Evolutionary conservation across 108 stramenopile genomes (phyloP).

Genomic region (Nitzschia palea): DNA sequence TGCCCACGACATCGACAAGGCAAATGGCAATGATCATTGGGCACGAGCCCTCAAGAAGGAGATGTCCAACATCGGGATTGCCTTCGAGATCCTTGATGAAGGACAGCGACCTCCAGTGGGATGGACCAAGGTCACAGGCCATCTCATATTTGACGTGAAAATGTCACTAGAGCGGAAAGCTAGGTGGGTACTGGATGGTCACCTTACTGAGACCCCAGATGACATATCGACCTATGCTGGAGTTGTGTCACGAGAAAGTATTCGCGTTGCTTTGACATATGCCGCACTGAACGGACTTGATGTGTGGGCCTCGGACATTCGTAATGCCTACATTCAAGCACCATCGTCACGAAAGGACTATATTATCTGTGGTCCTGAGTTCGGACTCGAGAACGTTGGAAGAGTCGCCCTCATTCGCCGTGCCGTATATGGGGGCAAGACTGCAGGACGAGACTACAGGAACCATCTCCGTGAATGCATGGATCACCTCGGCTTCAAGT

Average conservation of each 20-base stretch:
- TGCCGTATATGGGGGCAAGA: conserved; percentile 55
- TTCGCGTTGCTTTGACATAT: conserved; percentile 42
- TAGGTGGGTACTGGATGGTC: conserved; percentile 42
- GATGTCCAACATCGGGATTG: conserved; percentile 40
- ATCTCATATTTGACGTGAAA: conserved; percentile 52
- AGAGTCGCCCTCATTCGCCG: conserved; percentile 34
- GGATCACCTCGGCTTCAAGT: conserved; percentile 37
- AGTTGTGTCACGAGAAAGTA: conserved; percentile 49
- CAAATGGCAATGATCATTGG: conserved; percentile 49
- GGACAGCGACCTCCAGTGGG: conserved; percentile 24
- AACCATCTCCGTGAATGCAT: conserved; percentile 40
- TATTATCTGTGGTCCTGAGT: conserved; percentile 40
- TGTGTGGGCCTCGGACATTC: conserved; percentile 32
- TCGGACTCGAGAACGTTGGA: conserved; percentile 45
- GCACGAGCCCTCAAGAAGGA: conserved; percentile 41
- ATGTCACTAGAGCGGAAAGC: conserved; percentile 42
- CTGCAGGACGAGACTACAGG: conserved; percentile 44
- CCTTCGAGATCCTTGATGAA: conserved; percentile 38
- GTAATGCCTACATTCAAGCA: conserved; percentile 33
- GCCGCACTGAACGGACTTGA: conserved; percentile 49
- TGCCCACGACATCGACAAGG: conserved; percentile 43
- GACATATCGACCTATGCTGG: conserved; percentile 31
- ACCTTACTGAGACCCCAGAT: conserved; percentile 13
- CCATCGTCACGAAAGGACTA: conserved; percentile 33
- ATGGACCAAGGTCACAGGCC: conserved; percentile 28